Percentiles rank a stretch among this genome's conserved stretches.
phyloP scores from a whole-genome alignment of 176 grass and related monocot genomes.

The Aegilops umbellulata region DNA sequence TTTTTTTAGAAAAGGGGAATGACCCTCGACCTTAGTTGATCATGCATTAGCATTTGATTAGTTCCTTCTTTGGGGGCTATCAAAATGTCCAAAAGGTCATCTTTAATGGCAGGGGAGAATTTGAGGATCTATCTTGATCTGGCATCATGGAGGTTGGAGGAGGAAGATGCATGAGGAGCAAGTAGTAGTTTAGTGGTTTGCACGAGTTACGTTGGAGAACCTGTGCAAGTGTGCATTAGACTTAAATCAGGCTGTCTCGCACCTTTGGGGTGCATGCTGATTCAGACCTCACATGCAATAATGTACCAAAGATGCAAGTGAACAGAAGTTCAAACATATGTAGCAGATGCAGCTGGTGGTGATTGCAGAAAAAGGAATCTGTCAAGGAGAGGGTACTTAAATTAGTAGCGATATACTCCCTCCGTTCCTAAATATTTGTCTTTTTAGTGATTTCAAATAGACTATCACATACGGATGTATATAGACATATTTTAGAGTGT shows the following conservation, averaged over 20 bases:
- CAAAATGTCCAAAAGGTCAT: constrained; percentile 40
- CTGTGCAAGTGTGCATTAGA: constrained; percentile 35
- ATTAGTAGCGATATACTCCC: too few relatives aligned
- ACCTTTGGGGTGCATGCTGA: constrained; percentile 37
- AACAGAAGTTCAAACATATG: constrained; percentile 24
- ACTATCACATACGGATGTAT: too few relatives aligned
- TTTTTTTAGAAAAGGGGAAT: too few relatives aligned
- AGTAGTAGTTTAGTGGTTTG: constrained; percentile 47
- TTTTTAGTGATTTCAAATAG: too few relatives aligned
- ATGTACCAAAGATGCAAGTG: constrained; percentile 16
- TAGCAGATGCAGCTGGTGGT: constrained; percentile 20
- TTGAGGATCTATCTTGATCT: constrained; percentile 38
- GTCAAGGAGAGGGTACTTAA: too few relatives aligned
- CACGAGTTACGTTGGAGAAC: constrained; percentile 42
- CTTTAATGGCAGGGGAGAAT: constrained; percentile 32
- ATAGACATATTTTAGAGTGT: too few relatives aligned
- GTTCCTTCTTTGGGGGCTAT: constrained; percentile 15
- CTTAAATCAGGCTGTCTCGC: constrained; percentile 33
- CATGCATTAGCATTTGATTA: constrained; percentile 17
- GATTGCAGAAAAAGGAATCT: constrained; percentile 24
- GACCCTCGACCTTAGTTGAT: background rate
- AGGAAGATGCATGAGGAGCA: background rate
- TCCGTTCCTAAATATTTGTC: too few relatives aligned
- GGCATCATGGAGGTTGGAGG: constrained; percentile 3
- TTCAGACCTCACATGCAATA: constrained; percentile 39